These are phyloP conservation scores for Hericium erinaceus DNA, from an alignment of 768 basidiomycete genomes.

Conservation along the genomic window DNA sequence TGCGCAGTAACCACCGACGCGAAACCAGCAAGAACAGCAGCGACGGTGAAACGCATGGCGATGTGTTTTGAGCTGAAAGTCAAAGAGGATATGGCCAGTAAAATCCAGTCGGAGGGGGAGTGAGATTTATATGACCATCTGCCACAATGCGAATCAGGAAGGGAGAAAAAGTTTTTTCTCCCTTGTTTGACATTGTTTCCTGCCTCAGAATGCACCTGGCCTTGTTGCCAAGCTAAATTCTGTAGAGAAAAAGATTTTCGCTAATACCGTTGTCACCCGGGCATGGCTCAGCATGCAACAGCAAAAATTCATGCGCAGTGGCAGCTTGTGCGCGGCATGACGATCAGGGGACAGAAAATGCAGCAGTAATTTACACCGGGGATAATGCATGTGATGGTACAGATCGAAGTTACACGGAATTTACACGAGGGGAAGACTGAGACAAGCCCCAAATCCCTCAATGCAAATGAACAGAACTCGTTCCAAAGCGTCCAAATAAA, in stretches of 20 bases:
- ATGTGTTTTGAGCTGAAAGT: not conserved
- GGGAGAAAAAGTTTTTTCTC: conserved; percentile 12
- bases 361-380: too few species aligned
- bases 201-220: not conserved
- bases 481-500: conserved; percentile 50
- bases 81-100: not conserved
- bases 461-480: not conserved
- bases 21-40: conserved; percentile 29
- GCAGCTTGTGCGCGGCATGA: too few species aligned
- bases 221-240: too few species aligned
- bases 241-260: too few species aligned
- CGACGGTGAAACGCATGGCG: conserved; percentile 26
- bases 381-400: too few species aligned
- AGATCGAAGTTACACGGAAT: not conserved
- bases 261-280: too few species aligned
- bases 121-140: not conserved
- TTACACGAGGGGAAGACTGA: not conserved
- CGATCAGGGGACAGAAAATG: too few species aligned
- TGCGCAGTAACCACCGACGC: conserved; percentile 50
- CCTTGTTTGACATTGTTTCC: not conserved
- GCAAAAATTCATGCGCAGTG: too few species aligned
- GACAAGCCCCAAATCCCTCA: not conserved
- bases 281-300: too few species aligned
- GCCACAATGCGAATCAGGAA: not conserved
- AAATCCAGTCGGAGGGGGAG: not conserved